A percentile compares a stretch with the other conserved stretches of the same genome.
Conservation (phyloP, 116 monocot genomes). For the Phalaenopsis hybrid region DNA sequence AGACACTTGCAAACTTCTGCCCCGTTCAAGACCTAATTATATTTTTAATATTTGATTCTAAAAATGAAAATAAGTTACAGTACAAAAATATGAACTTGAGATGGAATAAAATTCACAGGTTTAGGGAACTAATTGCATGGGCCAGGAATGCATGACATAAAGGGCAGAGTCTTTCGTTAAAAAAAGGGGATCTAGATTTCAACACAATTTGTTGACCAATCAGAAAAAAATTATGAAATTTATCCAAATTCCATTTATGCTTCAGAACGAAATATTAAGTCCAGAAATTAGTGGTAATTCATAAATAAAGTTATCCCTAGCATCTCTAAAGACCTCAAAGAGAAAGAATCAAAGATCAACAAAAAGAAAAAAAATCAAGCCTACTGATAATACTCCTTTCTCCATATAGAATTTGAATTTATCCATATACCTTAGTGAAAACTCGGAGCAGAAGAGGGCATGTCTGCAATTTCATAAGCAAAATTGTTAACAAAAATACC, state of each 20-base stretch:
- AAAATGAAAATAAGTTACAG: neutral
- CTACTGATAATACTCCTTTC: neutral
- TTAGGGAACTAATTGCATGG: neutral
- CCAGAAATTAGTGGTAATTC: neutral
- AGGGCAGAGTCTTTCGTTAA: neutral
- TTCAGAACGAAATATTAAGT: neutral
- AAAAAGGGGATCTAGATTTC: neutral
- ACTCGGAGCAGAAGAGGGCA: conserved; percentile 51
- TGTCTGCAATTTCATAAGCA: conserved; percentile 28
- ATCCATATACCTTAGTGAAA: conserved; percentile 44
- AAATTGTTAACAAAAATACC: conserved; percentile 1
- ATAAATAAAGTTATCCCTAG: neutral
- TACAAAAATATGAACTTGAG: neutral
- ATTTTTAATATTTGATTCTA: too few species aligned
- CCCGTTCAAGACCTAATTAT: too few species aligned
- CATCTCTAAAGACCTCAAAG: neutral
- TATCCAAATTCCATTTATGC: neutral
- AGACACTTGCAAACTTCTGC: too few species aligned
- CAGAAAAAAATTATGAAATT: neutral
- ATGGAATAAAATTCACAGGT: neutral
- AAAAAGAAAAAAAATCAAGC: neutral
- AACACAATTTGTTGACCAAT: neutral
- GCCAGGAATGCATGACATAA: neutral
- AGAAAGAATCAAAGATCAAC: neutral
- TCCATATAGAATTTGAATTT: neutral